Conservation (phyloP, 352 stramenopile genomes). For the Globisporangium perplexum region DNA sequence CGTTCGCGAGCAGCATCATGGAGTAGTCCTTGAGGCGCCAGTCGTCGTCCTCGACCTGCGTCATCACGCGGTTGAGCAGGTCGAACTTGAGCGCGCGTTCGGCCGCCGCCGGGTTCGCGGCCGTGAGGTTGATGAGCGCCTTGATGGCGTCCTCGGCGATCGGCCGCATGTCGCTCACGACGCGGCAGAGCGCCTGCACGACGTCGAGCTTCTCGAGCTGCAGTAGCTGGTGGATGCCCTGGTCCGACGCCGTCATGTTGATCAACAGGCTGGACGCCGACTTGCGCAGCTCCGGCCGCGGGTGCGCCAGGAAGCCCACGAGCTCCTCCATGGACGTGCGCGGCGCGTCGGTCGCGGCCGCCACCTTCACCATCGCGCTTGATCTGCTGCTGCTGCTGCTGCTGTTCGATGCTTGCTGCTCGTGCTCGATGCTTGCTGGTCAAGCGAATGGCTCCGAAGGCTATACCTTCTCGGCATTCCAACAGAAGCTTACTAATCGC, state of each 20-base stretch:
- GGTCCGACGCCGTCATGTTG: conserved; percentile 79
- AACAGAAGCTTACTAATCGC: too few relatives aligned
- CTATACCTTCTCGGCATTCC: too few relatives aligned
- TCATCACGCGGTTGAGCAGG: conserved; percentile 84
- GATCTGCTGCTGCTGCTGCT: background rate
- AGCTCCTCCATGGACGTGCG: conserved; percentile 79
- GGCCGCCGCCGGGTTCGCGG: conserved; percentile 53
- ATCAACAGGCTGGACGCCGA: conserved; percentile 76
- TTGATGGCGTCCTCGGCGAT: conserved; percentile 86
- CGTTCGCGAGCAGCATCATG: conserved; percentile 87
- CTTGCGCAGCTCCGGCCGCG: conserved; percentile 80
- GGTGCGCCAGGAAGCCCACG: conserved; percentile 75
- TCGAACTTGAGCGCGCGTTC: conserved; percentile 76
- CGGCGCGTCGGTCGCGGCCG: conserved; percentile 33
- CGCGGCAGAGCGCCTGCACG: conserved; percentile 67
- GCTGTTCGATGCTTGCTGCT: background rate
- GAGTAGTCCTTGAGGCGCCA: conserved; percentile 80
- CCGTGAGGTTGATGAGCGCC: conserved; percentile 83
- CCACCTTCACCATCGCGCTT: conserved; percentile 32
- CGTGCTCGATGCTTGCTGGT: too few relatives aligned
- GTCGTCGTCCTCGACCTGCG: conserved; percentile 74
- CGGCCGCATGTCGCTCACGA: conserved; percentile 79
- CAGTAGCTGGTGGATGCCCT: conserved; percentile 72
- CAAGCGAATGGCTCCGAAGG: too few relatives aligned
- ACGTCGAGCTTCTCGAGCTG: conserved; percentile 67